Evolutionary conservation across 495 filamentous ascomycete species (phyloP).

Genomic region (Haplographium delicatum): DNA sequence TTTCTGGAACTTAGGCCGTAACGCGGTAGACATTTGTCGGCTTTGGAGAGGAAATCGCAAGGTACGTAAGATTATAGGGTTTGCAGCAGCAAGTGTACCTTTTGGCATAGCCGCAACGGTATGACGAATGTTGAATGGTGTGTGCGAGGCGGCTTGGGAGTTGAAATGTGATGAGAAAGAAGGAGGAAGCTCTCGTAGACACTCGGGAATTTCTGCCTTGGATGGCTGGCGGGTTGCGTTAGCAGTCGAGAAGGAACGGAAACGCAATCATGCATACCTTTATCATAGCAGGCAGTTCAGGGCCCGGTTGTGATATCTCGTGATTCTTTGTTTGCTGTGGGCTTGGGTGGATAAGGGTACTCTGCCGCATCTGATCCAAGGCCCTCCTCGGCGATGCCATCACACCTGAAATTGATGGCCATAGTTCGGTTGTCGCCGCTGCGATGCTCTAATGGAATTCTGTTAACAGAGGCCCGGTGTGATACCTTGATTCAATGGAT

Average conservation of each 20-base stretch:
- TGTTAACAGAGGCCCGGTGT: neutral
- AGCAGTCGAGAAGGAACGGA: neutral
- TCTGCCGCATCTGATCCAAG: conserved; percentile 11
- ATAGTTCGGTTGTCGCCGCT: conserved; percentile 46
- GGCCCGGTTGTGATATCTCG: neutral
- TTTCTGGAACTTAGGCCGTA: conserved; percentile 10
- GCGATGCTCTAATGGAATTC: conserved; percentile 36
- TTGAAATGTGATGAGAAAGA: conserved; percentile 14
- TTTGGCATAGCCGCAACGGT: conserved; percentile 28
- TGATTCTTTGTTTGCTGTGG: conserved; percentile 12
- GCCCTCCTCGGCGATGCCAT: conserved; percentile 39
- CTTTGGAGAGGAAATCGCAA: conserved; percentile 8
- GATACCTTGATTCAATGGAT: neutral
- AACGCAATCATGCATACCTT: neutral
- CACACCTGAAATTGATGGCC: conserved; percentile 48
- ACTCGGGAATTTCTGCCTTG: conserved; percentile 15
- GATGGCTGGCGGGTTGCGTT: conserved; percentile 7
- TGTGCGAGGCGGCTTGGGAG: conserved; percentile 4
- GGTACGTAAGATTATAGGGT: conserved; percentile 31
- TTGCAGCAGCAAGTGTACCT: conserved; percentile 30
- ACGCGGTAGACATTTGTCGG: conserved; percentile 20
- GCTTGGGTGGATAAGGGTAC: conserved; percentile 3
- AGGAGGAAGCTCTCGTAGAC: conserved; percentile 13
- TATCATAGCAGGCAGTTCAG: conserved; percentile 2
- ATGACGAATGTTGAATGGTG: conserved; percentile 25